Percentiles rank a stretch among this genome's conserved stretches.
These are phyloP conservation scores for Blastosporella zonata DNA, from an alignment of 1,284 basidiomycete species.

Conservation along the genomic window DNA sequence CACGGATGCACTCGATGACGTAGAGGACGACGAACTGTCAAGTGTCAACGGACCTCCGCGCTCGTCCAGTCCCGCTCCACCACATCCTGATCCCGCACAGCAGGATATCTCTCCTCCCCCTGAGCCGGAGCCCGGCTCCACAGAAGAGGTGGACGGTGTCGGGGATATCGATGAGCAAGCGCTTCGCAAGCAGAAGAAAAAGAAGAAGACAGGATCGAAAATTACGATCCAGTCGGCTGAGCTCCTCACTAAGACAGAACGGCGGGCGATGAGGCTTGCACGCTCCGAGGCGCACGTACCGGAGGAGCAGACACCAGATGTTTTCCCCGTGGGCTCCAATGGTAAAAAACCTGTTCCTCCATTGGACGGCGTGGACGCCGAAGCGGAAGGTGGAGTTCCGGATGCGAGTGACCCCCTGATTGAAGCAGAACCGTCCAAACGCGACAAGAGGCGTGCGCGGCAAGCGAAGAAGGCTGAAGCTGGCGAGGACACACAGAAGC, in stretches of 20 bases:
- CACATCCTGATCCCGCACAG: not conserved
- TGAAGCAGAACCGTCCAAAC: constrained; percentile 56
- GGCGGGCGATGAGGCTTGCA: constrained; percentile 19
- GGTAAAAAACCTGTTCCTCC: not conserved
- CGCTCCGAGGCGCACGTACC: constrained; percentile 6
- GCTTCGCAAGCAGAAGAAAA: constrained; percentile 22
- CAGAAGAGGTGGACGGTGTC: constrained; percentile 8
- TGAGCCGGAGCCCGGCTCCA: not conserved
- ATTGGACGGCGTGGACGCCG: constrained; percentile 3
- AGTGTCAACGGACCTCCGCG: not conserved
- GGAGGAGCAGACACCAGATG: constrained; percentile 2
- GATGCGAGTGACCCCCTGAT: not conserved
- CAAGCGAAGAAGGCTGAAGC: constrained; percentile 76
- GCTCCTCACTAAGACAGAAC: constrained; percentile 21
- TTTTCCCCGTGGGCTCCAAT: not conserved
- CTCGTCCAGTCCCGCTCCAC: constrained; percentile 8
- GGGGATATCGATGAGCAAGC: constrained; percentile 7
- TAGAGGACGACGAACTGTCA: constrained; percentile 3
- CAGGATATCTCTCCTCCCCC: not conserved
- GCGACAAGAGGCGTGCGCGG: constrained; percentile 74
- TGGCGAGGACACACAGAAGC: constrained; percentile 22
- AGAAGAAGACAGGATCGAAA: constrained; percentile 16
- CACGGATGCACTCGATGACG: constrained; percentile 13
- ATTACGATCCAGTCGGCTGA: not conserved
- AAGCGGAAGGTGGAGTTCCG: constrained; percentile 2